These are phyloP conservation scores for Ampelomyces quisqualis DNA, from an alignment of 2,329 filamentous ascomycete genomes.

Conservation along the genomic window DNA sequence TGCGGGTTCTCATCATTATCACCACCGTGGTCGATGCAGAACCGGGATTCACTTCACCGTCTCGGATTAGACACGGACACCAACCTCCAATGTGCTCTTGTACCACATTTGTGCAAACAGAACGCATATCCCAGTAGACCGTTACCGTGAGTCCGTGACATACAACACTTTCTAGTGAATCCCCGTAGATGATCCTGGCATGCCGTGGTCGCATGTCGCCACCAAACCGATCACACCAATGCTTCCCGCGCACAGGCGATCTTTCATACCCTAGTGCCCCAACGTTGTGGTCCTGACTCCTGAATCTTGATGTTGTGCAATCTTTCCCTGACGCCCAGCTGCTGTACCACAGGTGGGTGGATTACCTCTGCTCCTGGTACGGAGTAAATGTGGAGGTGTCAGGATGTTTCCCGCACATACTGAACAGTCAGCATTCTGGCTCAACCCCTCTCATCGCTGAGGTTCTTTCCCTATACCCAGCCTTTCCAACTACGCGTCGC, in stretches of 20 bases:
- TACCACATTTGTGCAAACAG: no score
- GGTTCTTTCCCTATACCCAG: constrained; percentile 21
- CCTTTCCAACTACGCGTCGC: constrained; percentile 17
- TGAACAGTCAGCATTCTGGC: constrained; percentile 19
- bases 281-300: constrained; percentile 26
- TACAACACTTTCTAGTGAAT: constrained; percentile 17
- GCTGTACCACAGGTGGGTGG: constrained; percentile 23
- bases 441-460: constrained; percentile 21
- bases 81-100: no score
- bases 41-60: no score
- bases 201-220: constrained; percentile 26
- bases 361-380: constrained; percentile 23
- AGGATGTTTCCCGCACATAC: constrained; percentile 27
- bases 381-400: constrained; percentile 27
- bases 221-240: constrained; percentile 26
- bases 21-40: no score
- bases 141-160: constrained; percentile 20
- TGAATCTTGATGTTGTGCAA: constrained; percentile 23
- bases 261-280: constrained; percentile 17
- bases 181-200: constrained; percentile 26
- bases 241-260: constrained; percentile 9
- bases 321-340: constrained; percentile 39
- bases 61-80: no score
- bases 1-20: no score
- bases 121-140: constrained; percentile 12